These are phyloP conservation scores for Knoxia roxburghii DNA, from an alignment of 257 asterid species.

Conservation along the genomic window DNA sequence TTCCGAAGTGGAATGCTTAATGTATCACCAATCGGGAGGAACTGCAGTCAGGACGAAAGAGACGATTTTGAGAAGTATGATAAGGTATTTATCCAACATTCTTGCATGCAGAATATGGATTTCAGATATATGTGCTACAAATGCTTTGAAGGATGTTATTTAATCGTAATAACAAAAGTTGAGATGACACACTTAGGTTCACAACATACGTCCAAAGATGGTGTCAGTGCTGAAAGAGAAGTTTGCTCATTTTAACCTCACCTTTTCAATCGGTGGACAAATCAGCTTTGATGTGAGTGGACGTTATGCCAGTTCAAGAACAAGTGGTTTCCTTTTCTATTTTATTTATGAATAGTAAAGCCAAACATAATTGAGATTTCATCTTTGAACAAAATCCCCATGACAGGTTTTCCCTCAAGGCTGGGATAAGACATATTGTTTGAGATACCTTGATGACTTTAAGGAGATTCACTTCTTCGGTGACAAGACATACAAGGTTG, in stretches of 20 bases:
- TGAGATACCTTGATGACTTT: conserved; percentile 81
- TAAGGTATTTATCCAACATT: conserved; percentile 46
- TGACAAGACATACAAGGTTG: conserved; percentile 93
- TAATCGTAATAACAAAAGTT: conserved; percentile 10
- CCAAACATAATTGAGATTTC: not conserved
- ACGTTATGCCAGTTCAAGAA: not conserved
- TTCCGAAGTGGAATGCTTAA: conserved; percentile 97
- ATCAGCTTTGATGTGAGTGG: conserved; percentile 92
- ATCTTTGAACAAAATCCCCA: conserved; percentile 6
- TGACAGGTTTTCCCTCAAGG: conserved; percentile 88
- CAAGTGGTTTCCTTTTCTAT: not conserved
- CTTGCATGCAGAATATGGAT: conserved; percentile 1
- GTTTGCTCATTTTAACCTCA: conserved; percentile 69
- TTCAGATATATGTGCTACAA: not conserved
- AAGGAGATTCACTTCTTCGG: conserved; percentile 89
- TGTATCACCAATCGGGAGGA: conserved; percentile 96
- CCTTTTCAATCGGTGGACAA: conserved; percentile 93
- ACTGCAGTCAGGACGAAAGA: conserved; percentile 97
- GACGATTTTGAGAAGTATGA: conserved; percentile 93
- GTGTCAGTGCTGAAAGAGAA: conserved; percentile 73
- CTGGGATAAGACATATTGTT: conserved; percentile 97
- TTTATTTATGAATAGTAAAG: not conserved
- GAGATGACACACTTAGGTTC: conserved; percentile 48
- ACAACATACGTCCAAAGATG: conserved; percentile 76
- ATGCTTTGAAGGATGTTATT: conserved; percentile 10